Percentiles rank a stretch among this genome's conserved stretches.
Evolutionary conservation across 2,329 filamentous ascomycete genomes (phyloP).

Genomic region (Colletotrichum sp.): DNA sequence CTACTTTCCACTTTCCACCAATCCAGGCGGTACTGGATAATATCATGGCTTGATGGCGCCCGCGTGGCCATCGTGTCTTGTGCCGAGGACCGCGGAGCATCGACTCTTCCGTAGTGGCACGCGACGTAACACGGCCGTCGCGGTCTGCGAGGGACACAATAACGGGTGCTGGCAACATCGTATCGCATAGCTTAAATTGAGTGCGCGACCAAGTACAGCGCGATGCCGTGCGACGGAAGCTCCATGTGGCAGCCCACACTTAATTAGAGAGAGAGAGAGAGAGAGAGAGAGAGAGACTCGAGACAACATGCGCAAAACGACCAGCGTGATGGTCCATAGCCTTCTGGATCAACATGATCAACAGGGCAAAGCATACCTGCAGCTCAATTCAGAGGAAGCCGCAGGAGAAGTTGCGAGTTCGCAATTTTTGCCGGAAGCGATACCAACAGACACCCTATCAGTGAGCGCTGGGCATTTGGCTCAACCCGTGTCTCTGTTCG

Average conservation of each 20-base stretch:
- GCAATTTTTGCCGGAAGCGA: background rate
- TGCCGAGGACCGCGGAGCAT: background rate
- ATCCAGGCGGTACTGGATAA: background rate
- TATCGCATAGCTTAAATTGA: constrained; percentile 2
- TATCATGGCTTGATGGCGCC: background rate
- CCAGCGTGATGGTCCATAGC: background rate
- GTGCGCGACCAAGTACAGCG: background rate
- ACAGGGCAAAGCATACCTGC: background rate
- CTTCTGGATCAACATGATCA: background rate
- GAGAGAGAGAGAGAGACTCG: background rate
- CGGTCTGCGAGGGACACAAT: background rate
- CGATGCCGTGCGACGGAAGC: constrained; percentile 1
- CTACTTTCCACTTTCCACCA: background rate
- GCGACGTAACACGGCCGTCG: background rate
- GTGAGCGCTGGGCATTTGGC: background rate
- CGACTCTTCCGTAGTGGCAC: background rate
- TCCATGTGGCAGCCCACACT: background rate
- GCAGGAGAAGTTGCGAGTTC: background rate
- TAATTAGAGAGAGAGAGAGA: background rate
- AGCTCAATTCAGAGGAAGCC: background rate
- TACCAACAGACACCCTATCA: background rate
- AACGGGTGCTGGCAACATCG: constrained; percentile 11
- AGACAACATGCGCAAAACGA: background rate
- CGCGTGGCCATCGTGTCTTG: background rate
- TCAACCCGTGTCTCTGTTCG: background rate